Evolutionary conservation across 768 basidiomycete genomes (phyloP), one percentile per base, ranked within the genome.

Genomic region (Mycena venus): DNA sequence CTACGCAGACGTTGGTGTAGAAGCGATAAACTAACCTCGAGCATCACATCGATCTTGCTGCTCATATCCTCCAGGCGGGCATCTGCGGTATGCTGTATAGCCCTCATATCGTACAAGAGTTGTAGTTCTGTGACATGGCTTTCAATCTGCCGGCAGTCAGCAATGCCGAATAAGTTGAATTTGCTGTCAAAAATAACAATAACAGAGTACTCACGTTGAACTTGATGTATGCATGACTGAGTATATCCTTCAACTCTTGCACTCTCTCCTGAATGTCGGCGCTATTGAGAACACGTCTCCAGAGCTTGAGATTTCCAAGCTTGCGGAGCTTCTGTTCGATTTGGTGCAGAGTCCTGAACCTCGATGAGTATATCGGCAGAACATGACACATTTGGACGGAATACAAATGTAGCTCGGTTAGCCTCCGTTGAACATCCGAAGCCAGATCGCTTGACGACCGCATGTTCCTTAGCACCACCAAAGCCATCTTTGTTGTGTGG

Each of bases 91-190:
- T 61, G 38, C 59, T 61, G 59, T 25, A 61, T 61, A 61, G 59
- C 59, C 59, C 59, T 61, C 59, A 61, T 61, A 40, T 61, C 59
- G 17, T 61, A 25, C 15, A 61, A 17, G 25, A 61, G 59, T 42
- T 61, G 59, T 25, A 61, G 59, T 42, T 61, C 59, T 19, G 59
- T 61, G 59, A 61, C 59, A 61, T 61, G 59, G 59, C 59, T 61
- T 17, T 61, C 36, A 61, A 61, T 61, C 59, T 61, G 38, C 12
- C 59, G 59, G 38, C 36, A 61, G 6, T 61, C 23, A 42, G 38
- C 56, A 56, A 21, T 19, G 55, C 29, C 55, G 55, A 56, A 31
- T 38, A 15, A 38, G 59, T 42, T 42, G 59, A 42, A 61, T 27
- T 27, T 40, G 36, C 59, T 25, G 11, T 19, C 56, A 59, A 36